phyloP scores from a whole-genome alignment of 345 rosid genomes.

The Lumnitzera littorea region DNA sequence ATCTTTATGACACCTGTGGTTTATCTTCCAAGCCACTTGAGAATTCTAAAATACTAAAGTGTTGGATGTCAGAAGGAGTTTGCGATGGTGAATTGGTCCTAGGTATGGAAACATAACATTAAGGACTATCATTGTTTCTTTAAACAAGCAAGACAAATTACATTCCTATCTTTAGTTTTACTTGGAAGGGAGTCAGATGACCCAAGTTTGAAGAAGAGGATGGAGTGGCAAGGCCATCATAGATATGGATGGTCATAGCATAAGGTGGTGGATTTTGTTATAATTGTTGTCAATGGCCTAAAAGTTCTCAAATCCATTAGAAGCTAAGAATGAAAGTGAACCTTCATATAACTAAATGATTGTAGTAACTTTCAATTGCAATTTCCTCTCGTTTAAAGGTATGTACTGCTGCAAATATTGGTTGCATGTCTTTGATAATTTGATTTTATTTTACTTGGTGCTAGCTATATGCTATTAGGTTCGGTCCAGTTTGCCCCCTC shows the following conservation, averaged over 20 bases:
- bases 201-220: constrained; percentile 29
- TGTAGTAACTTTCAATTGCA: constrained; percentile 34
- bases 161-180: constrained; percentile 8
- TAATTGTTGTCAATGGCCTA: constrained; percentile 58
- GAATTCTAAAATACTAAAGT: constrained; percentile 37
- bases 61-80: constrained; percentile 64
- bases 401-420: neutral
- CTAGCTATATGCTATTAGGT: no score
- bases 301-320: constrained; percentile 47
- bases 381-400: constrained; percentile 71
- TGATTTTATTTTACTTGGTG: neutral
- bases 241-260: constrained; percentile 14
- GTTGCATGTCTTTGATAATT: neutral
- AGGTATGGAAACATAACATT: constrained; percentile 31
- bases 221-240: constrained; percentile 30
- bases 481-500: no score
- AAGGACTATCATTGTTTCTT: neutral
- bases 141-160: neutral
- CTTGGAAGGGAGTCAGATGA: constrained; percentile 47
- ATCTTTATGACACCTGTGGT: constrained; percentile 62
- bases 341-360: constrained; percentile 27
- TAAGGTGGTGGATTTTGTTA: constrained; percentile 54
- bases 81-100: constrained; percentile 42
- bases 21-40: constrained; percentile 31
- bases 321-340: constrained; percentile 13